phyloP scores from a whole-genome alignment of 176 grass and related monocot genomes.

The Poa annua region DNA sequence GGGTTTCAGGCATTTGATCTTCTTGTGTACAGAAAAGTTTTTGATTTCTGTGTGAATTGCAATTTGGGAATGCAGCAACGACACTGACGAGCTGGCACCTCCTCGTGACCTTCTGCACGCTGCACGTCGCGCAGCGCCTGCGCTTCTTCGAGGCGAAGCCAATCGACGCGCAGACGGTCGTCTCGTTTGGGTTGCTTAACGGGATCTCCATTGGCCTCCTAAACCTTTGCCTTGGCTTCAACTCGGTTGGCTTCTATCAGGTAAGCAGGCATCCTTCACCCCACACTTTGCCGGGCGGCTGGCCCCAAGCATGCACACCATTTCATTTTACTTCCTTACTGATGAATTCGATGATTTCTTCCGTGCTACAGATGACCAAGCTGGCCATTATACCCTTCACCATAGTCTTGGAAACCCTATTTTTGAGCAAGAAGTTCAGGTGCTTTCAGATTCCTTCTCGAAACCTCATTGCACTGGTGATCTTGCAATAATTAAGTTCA shows the following conservation, averaged over 20 bases:
- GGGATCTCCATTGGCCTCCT: slow-evolving; percentile 93
- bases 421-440: slow-evolving; percentile 94
- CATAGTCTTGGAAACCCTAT: slow-evolving; percentile 79
- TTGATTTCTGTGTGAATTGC: background rate
- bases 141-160: slow-evolving; percentile 85
- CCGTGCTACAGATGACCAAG: slow-evolving; percentile 89
- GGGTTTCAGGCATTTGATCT: background rate
- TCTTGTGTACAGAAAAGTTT: background rate
- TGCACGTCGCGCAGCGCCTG: slow-evolving; percentile 76
- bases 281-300: background rate
- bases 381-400: slow-evolving; percentile 99
- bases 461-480: background rate
- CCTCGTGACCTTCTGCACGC: slow-evolving; percentile 87
- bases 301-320: background rate
- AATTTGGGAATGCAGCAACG: slow-evolving; percentile 59
- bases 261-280: slow-evolving; percentile 20
- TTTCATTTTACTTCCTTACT: background rate
- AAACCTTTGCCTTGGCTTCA: slow-evolving; percentile 97
- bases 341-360: background rate
- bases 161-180: slow-evolving; percentile 67
- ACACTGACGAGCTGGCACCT: slow-evolving; percentile 98
- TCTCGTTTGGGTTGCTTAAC: slow-evolving; percentile 87
- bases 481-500: background rate
- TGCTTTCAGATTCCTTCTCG: slow-evolving; percentile 30
- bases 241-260: slow-evolving; percentile 98